A percentile compares a stretch with the other conserved stretches of the same genome.
Evolutionary conservation across 257 asterid genomes (phyloP).

Genomic region (Plantago elongata): DNA sequence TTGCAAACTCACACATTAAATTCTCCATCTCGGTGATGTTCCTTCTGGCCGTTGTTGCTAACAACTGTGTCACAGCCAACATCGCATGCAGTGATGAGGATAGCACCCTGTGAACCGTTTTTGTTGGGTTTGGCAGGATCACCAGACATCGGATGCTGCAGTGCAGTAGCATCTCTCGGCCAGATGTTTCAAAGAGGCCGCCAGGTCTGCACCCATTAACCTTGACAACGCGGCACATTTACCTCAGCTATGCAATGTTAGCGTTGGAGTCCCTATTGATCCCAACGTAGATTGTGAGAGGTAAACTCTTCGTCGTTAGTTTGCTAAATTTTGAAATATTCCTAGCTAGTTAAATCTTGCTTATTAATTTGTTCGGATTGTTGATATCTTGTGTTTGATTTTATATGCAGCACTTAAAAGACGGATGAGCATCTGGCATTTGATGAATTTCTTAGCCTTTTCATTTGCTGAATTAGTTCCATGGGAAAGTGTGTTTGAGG

Average conservation of each 20-base stretch:
- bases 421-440: no score
- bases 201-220: not conserved
- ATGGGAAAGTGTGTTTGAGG: no score
- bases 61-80: not conserved
- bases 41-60: not conserved
- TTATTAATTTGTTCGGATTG: no score
- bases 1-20: not conserved
- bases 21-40: not conserved
- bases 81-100: not conserved
- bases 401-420: no score
- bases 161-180: not conserved
- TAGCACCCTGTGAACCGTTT: not conserved
- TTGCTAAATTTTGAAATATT: no score
- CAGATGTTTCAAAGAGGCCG: not conserved
- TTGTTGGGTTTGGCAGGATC: not conserved
- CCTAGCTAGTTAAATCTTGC: no score
- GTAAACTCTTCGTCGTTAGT: no score
- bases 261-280: not conserved
- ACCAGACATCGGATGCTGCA: not conserved
- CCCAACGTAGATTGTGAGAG: conserved; percentile 6
- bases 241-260: not conserved
- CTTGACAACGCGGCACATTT: not conserved
- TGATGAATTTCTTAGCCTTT: no score
- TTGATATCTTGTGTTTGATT: no score
- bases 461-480: no score